A percentile compares a stretch with the other conserved stretches of the same genome.
Evolutionary conservation across 2,329 filamentous ascomycete species (phyloP).

Genomic region (Aspergillus jensenii): DNA sequence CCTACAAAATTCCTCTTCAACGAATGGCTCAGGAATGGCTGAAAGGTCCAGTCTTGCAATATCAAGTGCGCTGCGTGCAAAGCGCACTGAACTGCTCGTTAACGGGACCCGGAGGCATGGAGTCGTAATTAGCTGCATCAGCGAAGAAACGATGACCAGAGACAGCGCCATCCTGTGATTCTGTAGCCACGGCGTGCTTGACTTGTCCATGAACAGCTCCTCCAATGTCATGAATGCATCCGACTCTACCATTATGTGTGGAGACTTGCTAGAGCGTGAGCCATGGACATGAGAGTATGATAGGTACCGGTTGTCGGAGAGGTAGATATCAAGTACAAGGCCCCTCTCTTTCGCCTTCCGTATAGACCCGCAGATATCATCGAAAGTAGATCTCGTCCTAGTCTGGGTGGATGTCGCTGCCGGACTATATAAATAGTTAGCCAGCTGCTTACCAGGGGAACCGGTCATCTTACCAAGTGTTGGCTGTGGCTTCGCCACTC

Average conservation of each 20-base stretch:
- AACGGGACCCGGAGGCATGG: background rate
- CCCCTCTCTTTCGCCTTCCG: background rate
- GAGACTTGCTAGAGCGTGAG: background rate
- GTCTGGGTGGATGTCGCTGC: background rate
- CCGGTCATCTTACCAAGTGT: background rate
- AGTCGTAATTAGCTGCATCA: background rate
- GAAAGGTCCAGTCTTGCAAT: background rate
- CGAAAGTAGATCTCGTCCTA: background rate
- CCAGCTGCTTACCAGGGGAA: background rate
- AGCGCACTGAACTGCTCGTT: background rate
- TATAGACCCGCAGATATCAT: background rate
- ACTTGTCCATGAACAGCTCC: background rate
- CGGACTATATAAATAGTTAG: background rate
- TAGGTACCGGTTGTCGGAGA: background rate
- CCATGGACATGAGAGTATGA: background rate
- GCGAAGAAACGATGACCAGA: background rate
- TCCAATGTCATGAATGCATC: background rate
- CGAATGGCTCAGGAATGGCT: background rate
- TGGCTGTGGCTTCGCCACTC: background rate
- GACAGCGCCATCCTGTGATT: slow-evolving; percentile 1
- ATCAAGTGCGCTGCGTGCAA: background rate
- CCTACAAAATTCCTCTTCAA: background rate
- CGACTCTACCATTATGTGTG: background rate
- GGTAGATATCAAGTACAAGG: background rate
- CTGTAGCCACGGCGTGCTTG: background rate